Evolutionary conservation across 768 basidiomycete species (phyloP).

Genomic region (Lenzites betulinus): DNA sequence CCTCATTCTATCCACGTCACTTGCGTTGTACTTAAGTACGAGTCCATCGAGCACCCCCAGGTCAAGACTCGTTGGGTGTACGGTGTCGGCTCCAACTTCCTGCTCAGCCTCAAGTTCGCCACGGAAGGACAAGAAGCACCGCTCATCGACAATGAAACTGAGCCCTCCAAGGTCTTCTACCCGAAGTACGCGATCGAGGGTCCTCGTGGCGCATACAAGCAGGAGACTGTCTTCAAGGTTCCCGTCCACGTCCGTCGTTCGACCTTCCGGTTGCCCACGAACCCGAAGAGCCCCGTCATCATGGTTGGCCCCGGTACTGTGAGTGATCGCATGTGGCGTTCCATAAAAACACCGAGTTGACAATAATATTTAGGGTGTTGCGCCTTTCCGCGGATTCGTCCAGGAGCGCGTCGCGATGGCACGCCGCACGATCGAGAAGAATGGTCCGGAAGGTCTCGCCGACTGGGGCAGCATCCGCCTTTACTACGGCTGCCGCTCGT

Average conservation of each 20-base stretch:
- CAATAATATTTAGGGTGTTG: conserved; percentile 73
- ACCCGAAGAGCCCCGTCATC: conserved; percentile 97
- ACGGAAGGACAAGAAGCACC: conserved; percentile 52
- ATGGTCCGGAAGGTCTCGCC: conserved; percentile 86
- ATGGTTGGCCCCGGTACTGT: conserved; percentile 99
- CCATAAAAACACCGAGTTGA: conserved; percentile 13
- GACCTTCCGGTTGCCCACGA: conserved; percentile 96
- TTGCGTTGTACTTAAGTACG: conserved; percentile 92
- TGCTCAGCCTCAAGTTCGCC: conserved; percentile 88
- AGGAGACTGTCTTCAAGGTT: conserved; percentile 71
- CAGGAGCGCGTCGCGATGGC: conserved; percentile 98
- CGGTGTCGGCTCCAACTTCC: conserved; percentile 93
- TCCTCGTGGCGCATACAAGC: conserved; percentile 82
- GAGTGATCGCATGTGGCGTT: conserved; percentile 39
- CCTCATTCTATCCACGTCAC: conserved; percentile 93
- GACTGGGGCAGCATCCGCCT: conserved; percentile 96
- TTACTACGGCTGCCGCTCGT: conserved; percentile 94
- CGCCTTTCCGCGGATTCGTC: conserved; percentile 98
- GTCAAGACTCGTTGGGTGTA: conserved; percentile 70
- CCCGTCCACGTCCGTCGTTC: conserved; percentile 95
- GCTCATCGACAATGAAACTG: conserved; percentile 31
- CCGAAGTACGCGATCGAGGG: conserved; percentile 89
- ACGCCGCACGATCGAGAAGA: conserved; percentile 92
- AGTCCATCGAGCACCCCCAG: conserved; percentile 58
- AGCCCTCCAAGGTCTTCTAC: conserved; percentile 42